Conservation (phyloP, 768 basidiomycete species). For the Suillus cothurnatus region DNA sequence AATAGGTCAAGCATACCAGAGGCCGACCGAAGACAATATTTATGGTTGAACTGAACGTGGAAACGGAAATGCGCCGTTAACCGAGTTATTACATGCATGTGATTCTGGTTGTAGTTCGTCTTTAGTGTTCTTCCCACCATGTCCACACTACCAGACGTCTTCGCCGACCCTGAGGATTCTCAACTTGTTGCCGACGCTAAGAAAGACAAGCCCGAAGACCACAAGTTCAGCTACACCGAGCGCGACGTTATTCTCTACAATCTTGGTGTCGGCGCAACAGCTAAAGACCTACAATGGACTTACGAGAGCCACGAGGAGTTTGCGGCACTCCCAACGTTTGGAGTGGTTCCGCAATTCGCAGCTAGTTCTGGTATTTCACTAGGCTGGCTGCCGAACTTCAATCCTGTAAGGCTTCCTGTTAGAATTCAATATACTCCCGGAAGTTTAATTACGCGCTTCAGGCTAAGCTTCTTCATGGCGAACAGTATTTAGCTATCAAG, state of each 20-base stretch:
- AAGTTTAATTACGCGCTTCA: slow-evolving; percentile 27
- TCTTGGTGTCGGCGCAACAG: slow-evolving; percentile 91
- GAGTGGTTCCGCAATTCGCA: slow-evolving; percentile 89
- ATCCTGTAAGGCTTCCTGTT: slow-evolving; percentile 61
- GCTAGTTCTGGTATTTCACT: slow-evolving; percentile 67
- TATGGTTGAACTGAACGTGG: not conserved
- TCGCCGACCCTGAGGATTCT: slow-evolving; percentile 81
- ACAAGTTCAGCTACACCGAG: slow-evolving; percentile 78
- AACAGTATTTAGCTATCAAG: slow-evolving; percentile 91
- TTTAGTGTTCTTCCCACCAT: slow-evolving; percentile 18
- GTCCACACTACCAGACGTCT: slow-evolving; percentile 50
- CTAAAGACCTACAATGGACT: slow-evolving; percentile 88
- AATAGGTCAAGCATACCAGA: not conserved
- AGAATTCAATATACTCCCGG: slow-evolving; percentile 7
- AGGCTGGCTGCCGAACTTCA: slow-evolving; percentile 94
- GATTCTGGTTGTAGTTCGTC: slow-evolving; percentile 4
- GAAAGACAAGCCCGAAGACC: slow-evolving; percentile 51
- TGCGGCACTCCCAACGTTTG: slow-evolving; percentile 87
- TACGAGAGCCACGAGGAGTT: slow-evolving; percentile 91
- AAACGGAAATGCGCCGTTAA: no score
- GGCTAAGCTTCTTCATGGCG: slow-evolving; percentile 97
- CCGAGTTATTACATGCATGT: not conserved
- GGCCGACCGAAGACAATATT: not conserved
- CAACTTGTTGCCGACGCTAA: slow-evolving; percentile 83
- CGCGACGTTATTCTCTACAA: slow-evolving; percentile 95